Evolutionary conservation across 1,284 basidiomycete genomes (phyloP).

Genomic region (Microbotryum lychnidis-dioicae): DNA sequence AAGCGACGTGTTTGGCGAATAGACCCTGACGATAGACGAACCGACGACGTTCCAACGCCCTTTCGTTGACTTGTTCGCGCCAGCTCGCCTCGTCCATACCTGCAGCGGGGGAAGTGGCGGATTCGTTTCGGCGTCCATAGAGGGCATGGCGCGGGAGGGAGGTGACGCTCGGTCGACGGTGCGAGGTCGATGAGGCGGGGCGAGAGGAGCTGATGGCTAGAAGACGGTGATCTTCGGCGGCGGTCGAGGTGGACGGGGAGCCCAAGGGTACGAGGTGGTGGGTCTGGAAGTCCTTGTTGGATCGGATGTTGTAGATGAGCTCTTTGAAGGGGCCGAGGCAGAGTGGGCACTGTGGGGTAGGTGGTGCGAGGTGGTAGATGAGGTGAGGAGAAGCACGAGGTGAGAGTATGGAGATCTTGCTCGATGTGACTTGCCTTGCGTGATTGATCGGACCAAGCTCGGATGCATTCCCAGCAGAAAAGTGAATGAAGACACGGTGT

Average conservation of each 20-base stretch:
- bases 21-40: conserved; percentile 34
- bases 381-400: conserved; percentile 9
- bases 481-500: conserved; percentile 36
- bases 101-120: not conserved
- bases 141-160: conserved; percentile 25
- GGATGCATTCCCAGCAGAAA: conserved; percentile 40
- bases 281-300: conserved; percentile 35
- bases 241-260: not conserved
- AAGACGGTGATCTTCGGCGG: conserved; percentile 1
- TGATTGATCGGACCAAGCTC: conserved; percentile 36
- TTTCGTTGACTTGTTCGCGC: conserved; percentile 26
- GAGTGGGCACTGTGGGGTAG: conserved; percentile 36
- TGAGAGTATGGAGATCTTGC: conserved; percentile 6
- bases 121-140: conserved; percentile 13
- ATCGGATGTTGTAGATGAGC: conserved; percentile 36
- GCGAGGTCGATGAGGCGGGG: not conserved
- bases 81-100: conserved; percentile 13
- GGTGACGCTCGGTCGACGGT: not conserved
- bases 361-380: conserved; percentile 1
- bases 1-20: conserved; percentile 37
- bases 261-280: conserved; percentile 33
- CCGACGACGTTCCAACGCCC: conserved; percentile 32
- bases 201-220: not conserved
- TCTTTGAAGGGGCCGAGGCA: conserved; percentile 35
- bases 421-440: conserved; percentile 28